Evolutionary conservation across 495 filamentous ascomycete genomes (phyloP), one percentile per base, ranked within the genome.

Genomic region (Penicillium desertorum): DNA sequence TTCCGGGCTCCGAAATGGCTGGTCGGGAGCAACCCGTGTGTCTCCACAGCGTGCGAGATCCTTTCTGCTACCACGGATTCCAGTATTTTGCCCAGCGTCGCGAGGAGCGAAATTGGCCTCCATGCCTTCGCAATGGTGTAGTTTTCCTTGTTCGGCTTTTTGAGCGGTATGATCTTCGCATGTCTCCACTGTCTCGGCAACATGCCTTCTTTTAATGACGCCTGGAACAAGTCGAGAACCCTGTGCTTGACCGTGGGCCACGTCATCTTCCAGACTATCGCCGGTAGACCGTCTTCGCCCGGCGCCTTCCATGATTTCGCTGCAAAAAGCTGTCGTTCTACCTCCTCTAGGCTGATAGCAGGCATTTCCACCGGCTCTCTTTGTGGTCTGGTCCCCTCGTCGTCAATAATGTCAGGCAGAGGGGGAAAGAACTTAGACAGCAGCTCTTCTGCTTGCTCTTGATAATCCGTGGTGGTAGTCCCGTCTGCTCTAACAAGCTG

Each of bases 221-320:
- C 58, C 32, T 61, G 45, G 46, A 64, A 61, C n/a, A 64, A 9
- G 6, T 61, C 47, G 5, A 58, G 54, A 8, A 71, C 61, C 41
- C 50, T 32, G 48, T 73, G 19, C 32, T 70, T 67, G 51, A 71
- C 61, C 19, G 61, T 64, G 29, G 68, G 58, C 67, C 62, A 66
- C 2, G 45, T 63, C 55, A 63, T 63, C 63, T 69, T 66, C 64
- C 43, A 59, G 1, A 66, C 58, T 50, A 69, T 64, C 32, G 56
- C 66, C 42, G 54, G 69, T 50, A 68, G 53, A 10, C 61, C 58
- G 51, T 29, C 27, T 6, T 29, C 6, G 5, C 27, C 27, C 5
- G 27, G 27, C 5, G 5, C 27, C 27, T 29, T 69, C 61, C 39
- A 63, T 19, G 58, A 57, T n/a, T 64, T 63, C 25, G 56, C 48